Percentiles rank a stretch among this genome's conserved stretches.
Conservation (phyloP, 192 early-diverging fungal species). For the Entomortierella parvispora region DNA sequence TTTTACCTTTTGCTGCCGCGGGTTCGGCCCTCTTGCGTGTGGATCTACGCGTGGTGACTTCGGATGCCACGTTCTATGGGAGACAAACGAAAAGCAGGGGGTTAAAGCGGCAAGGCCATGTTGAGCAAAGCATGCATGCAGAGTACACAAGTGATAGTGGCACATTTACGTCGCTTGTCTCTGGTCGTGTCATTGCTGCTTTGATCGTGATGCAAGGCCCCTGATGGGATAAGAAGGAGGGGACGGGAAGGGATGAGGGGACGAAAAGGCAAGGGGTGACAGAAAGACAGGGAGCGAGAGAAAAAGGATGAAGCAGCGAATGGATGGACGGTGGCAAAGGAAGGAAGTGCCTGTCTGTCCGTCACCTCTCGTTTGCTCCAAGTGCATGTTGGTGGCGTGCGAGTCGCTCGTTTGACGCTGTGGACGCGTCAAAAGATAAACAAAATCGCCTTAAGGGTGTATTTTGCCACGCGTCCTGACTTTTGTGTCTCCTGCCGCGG, state of each 20-base stretch:
- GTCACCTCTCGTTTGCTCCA: no score
- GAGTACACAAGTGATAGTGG: no score
- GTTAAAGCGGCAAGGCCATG: no score
- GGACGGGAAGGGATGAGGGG: not conserved
- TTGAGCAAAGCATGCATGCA: no score
- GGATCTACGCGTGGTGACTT: conserved; percentile 8
- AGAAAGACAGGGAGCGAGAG: not conserved
- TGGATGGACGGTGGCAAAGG: not conserved
- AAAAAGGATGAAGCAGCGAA: not conserved
- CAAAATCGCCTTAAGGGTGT: no score
- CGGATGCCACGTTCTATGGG: not conserved
- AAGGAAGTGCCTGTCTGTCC: not conserved
- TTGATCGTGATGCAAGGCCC: not conserved
- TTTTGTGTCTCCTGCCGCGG: no score
- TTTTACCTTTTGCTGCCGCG: not conserved
- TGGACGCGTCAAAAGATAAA: conserved; percentile 24
- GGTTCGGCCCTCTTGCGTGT: conserved; percentile 6
- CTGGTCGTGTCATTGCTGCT: no score
- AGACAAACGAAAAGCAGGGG: not conserved
- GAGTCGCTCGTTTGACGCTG: not conserved
- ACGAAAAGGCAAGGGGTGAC: not conserved
- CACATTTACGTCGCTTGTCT: no score
- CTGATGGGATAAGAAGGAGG: not conserved
- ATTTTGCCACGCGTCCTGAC: no score
- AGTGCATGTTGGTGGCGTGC: conserved; percentile 28